Conservation (phyloP, 352 stramenopile genomes). For the Phytophthora pseudosyringae region DNA sequence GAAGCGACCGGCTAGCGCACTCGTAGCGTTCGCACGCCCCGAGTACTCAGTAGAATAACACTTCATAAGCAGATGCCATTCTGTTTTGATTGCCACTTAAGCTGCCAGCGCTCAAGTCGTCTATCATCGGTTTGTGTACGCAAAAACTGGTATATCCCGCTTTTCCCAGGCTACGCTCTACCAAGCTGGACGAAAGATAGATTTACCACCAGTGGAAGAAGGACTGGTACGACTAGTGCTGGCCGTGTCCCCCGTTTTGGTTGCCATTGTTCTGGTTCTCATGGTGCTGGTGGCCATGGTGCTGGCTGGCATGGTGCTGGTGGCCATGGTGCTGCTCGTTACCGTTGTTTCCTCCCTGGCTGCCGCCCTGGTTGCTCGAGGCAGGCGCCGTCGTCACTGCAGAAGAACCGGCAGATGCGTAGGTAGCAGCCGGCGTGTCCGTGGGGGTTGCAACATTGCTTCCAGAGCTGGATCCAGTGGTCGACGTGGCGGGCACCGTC, state of each 20-base stretch:
- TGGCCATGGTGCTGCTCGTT: background rate
- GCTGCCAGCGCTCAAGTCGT: too few species aligned
- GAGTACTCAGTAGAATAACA: too few species aligned
- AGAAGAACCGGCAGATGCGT: background rate
- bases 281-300: constrained; percentile 2
- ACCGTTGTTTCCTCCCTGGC: constrained; percentile 6
- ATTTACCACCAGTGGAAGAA: constrained; percentile 23
- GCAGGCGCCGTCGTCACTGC: background rate
- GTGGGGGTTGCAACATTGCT: background rate
- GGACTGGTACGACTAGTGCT: constrained; percentile 9
- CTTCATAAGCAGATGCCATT: too few species aligned
- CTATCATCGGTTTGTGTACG: too few species aligned
- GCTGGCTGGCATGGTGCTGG: background rate
- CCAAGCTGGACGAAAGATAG: background rate
- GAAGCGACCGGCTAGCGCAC: too few species aligned
- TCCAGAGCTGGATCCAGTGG: constrained; percentile 6
- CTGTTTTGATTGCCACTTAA: too few species aligned
- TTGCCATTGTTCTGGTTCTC: too few species aligned
- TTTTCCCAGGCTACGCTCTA: background rate
- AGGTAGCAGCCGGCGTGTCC: constrained; percentile 12
- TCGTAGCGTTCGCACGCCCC: too few species aligned
- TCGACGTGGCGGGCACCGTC: background rate
- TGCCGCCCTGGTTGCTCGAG: constrained; percentile 7
- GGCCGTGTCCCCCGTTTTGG: background rate
- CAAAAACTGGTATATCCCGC: too few species aligned